These are phyloP conservation scores for Xerocomellus chrysenteron DNA, from an alignment of 768 basidiomycete species.

Conservation along the genomic window DNA sequence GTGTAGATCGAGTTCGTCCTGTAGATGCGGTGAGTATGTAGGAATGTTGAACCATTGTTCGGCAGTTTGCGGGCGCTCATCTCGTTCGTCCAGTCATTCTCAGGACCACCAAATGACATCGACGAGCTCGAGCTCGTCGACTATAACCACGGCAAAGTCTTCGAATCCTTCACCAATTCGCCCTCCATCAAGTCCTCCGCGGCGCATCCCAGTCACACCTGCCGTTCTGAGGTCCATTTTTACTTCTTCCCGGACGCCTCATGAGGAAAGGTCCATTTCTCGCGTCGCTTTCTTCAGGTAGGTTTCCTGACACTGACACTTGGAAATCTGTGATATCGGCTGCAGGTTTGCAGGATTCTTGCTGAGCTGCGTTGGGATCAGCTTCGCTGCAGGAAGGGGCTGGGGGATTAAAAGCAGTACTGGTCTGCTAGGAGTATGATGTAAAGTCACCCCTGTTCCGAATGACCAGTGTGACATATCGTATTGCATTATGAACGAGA, in stretches of 20 bases:
- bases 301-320: slow-evolving; percentile 1
- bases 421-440: slow-evolving; percentile 60
- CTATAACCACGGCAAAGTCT: slow-evolving; percentile 40
- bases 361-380: slow-evolving; percentile 78
- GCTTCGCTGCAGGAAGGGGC: slow-evolving; percentile 68
- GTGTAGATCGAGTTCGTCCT: not conserved
- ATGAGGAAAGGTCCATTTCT: slow-evolving; percentile 82
- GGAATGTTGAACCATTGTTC: not conserved
- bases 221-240: slow-evolving; percentile 82
- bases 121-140: slow-evolving; percentile 54
- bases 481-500: slow-evolving; percentile 1
- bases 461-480: not conserved
- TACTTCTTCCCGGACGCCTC: slow-evolving; percentile 76
- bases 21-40: not conserved
- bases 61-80: slow-evolving; percentile 24
- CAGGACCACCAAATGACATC: slow-evolving; percentile 17
- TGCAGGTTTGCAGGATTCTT: slow-evolving; percentile 78
- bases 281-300: slow-evolving; percentile 86
- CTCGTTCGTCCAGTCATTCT: not conserved
- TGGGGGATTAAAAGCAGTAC: slow-evolving; percentile 65
- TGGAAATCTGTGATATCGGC: not conserved
- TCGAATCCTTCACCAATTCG: slow-evolving; percentile 31
- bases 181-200: slow-evolving; percentile 46
- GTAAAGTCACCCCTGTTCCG: not conserved
- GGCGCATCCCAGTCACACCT: slow-evolving; percentile 80